These are phyloP conservation scores for Aspergillus hiratsukae DNA, from an alignment of 2,329 filamentous ascomycete genomes.

Conservation along the genomic window DNA sequence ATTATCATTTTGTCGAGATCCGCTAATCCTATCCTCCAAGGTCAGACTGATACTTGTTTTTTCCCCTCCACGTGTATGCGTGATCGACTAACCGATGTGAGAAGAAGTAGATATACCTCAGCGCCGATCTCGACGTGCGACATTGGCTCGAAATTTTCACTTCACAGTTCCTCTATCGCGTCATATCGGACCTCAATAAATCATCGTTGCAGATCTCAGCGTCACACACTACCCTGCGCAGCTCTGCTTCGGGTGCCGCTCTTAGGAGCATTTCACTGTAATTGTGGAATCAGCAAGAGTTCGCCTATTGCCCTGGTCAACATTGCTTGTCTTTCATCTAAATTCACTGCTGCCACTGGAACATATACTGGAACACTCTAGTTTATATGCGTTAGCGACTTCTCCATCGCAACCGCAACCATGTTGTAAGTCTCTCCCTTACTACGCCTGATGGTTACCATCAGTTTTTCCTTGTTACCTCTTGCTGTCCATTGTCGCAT, in stretches of 20 bases:
- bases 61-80: not conserved
- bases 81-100: not conserved
- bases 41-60: not conserved
- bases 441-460: not conserved
- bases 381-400: not conserved
- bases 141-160: not conserved
- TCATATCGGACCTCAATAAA: not conserved
- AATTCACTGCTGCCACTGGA: not conserved
- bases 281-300: conserved; percentile 9
- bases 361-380: conserved; percentile 1
- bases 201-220: not conserved
- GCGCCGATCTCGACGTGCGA: not conserved
- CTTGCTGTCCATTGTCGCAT: conserved; percentile 1
- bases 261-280: conserved; percentile 4
- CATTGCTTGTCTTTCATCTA: not conserved
- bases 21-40: not conserved
- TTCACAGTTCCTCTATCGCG: not conserved
- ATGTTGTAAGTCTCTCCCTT: conserved; percentile 21
- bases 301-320: not conserved
- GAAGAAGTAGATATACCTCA: not conserved
- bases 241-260: conserved; percentile 12
- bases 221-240: conserved; percentile 2
- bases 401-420: conserved; percentile 7
- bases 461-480: conserved; percentile 1
- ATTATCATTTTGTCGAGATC: not conserved